A percentile compares a stretch with the other conserved stretches of the same genome.
Conservation (phyloP, 768 basidiomycete species). For the Amanita rubescens region DNA sequence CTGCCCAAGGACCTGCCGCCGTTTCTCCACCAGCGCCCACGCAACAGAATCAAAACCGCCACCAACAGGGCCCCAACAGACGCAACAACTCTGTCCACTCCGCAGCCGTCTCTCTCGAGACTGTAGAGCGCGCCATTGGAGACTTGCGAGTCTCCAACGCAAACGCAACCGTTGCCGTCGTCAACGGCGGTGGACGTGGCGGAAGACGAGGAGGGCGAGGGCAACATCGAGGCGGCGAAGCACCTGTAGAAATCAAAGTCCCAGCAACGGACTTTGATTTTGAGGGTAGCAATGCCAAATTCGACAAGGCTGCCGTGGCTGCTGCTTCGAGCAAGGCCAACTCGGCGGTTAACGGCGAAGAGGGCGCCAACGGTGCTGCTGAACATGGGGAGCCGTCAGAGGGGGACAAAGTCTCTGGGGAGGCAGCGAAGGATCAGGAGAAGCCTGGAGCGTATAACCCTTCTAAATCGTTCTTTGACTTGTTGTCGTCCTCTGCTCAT, state of each 20-base stretch:
- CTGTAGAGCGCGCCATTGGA: conserved; percentile 47
- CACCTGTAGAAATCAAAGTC: conserved; percentile 45
- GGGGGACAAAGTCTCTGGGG: conserved; percentile 15
- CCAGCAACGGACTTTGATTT: conserved; percentile 83
- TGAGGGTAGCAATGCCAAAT: conserved; percentile 65
- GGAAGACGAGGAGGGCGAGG: conserved; percentile 6
- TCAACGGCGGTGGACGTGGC: conserved; percentile 17
- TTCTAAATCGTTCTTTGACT: conserved; percentile 76
- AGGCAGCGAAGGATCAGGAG: conserved; percentile 28
- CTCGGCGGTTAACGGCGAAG: conserved; percentile 14
- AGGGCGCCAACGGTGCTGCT: conserved; percentile 17
- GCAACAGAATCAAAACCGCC: conserved; percentile 16
- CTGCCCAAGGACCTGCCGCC: background rate
- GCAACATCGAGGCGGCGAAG: conserved; percentile 9
- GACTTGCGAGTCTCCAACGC: conserved; percentile 38
- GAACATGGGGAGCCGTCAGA: no score
- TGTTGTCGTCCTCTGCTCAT: conserved; percentile 37
- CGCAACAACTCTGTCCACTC: conserved; percentile 52
- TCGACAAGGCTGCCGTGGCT: conserved; percentile 62
- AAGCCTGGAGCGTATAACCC: conserved; percentile 59
- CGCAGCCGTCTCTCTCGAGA: conserved; percentile 69
- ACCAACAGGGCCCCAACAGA: conserved; percentile 10
- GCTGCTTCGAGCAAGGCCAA: conserved; percentile 14
- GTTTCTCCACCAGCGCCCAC: conserved; percentile 4
- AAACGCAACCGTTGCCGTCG: conserved; percentile 5